These are phyloP conservation scores for Vitis rupestris DNA, from an alignment of 164 flowering plant species.

Conservation along the genomic window DNA sequence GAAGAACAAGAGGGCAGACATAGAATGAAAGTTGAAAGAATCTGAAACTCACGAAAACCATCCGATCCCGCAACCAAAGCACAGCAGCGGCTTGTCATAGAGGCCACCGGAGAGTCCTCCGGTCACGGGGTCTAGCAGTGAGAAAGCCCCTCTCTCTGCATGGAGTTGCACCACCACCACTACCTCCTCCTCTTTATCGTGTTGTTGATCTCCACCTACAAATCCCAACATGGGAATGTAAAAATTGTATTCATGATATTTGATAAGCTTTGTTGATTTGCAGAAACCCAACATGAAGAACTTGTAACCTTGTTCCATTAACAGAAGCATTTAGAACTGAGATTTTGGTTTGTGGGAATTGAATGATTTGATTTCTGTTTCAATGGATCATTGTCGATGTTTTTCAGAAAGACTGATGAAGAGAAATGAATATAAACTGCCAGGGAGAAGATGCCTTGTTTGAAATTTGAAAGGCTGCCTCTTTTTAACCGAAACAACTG, in stretches of 20 bases:
- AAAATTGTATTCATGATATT: no score
- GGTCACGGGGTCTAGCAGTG: not conserved
- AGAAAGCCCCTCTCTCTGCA: slow-evolving; percentile 7
- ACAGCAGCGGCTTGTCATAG: slow-evolving; percentile 28
- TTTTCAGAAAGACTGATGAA: not conserved
- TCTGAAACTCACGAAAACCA: slow-evolving; percentile 30
- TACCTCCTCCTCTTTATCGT: not conserved
- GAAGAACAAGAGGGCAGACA: no score
- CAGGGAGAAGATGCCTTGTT: not conserved
- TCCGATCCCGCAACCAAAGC: slow-evolving; percentile 37
- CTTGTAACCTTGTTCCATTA: not conserved
- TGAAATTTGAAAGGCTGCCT: slow-evolving; percentile 6
- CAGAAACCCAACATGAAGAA: not conserved
- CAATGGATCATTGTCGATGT: no score
- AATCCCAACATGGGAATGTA: not conserved
- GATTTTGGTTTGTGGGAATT: no score
- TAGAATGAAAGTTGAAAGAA: no score
- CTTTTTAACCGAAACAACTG: slow-evolving; percentile 16
- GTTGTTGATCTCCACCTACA: slow-evolving; percentile 2
- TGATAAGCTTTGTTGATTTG: no score
- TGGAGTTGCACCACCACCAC: not conserved
- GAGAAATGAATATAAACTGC: not conserved
- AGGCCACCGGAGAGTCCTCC: slow-evolving; percentile 7
- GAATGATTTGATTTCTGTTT: no score
- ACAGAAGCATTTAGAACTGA: no score